Conservation (phyloP, 345 rosid genomes). For the Chamaenerion angustifolium region DNA sequence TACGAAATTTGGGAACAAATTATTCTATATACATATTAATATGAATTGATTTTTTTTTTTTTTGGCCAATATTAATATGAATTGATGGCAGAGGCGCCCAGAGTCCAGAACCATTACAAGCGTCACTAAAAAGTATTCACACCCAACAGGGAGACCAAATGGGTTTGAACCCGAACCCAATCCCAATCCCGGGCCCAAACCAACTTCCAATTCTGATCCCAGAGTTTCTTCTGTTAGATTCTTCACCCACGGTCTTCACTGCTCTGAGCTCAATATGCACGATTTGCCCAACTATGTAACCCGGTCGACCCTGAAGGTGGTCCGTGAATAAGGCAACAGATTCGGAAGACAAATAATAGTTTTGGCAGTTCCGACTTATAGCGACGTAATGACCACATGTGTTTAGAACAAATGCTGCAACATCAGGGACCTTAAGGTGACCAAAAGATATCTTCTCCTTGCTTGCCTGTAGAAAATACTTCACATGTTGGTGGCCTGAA, state of each 20-base stretch:
- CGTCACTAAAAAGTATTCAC: constrained; percentile 86
- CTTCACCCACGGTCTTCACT: constrained; percentile 42
- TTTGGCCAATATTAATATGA: too few species aligned
- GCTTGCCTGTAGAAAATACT: constrained; percentile 39
- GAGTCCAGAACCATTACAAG: constrained; percentile 99
- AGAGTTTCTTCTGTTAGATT: constrained; percentile 24
- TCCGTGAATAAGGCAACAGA: constrained; percentile 89
- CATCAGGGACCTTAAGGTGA: constrained; percentile 78
- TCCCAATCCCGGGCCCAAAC: constrained; percentile 28
- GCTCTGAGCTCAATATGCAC: constrained; percentile 82
- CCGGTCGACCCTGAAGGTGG: constrained; percentile 66
- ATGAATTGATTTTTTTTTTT: too few species aligned
- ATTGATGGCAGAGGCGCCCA: constrained; percentile 46
- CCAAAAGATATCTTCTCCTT: constrained; percentile 84
- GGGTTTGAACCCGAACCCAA: too few species aligned
- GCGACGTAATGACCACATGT: constrained; percentile 75
- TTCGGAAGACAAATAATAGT: constrained; percentile 79
- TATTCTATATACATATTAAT: neutral
- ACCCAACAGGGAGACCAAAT: constrained; percentile 66
- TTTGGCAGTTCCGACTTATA: constrained; percentile 55
- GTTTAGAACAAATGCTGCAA: constrained; percentile 86
- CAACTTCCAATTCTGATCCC: constrained; percentile 33
- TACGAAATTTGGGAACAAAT: neutral
- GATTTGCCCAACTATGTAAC: constrained; percentile 75
- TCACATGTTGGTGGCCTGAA: neutral